phyloP scores from a whole-genome alignment of 2,329 filamentous ascomycete species.

The Scedosporium minutisporum region DNA sequence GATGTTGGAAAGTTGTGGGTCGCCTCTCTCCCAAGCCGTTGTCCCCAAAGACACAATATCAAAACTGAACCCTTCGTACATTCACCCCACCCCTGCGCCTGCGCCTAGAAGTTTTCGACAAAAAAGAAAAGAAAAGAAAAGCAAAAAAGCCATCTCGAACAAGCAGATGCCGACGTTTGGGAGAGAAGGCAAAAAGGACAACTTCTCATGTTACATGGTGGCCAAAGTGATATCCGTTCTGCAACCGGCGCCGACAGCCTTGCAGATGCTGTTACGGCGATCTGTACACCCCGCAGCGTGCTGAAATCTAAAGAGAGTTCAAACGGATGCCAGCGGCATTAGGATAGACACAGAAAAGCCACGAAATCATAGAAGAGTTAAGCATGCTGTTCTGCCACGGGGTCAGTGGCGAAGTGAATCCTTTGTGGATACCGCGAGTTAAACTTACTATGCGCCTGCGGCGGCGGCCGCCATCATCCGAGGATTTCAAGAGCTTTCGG shows the following conservation, averaged over 20 bases:
- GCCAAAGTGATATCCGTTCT: background rate
- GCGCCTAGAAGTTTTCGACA: background rate
- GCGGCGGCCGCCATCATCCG: too few species aligned
- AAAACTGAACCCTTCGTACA: background rate
- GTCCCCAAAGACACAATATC: background rate
- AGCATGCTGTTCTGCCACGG: too few species aligned
- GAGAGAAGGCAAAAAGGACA: background rate
- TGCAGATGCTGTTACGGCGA: background rate
- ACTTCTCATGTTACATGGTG: background rate
- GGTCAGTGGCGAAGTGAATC: too few species aligned
- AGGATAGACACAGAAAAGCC: background rate
- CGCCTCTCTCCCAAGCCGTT: background rate
- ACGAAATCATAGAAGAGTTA: too few species aligned
- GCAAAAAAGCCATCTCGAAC: too few species aligned
- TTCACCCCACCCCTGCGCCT: background rate
- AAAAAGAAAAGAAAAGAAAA: background rate
- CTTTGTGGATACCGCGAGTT: too few species aligned
- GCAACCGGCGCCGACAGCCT: background rate
- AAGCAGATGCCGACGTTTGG: too few species aligned
- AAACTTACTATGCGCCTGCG: too few species aligned
- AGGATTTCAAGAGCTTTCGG: too few species aligned
- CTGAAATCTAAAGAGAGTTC: background rate
- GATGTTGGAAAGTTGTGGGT: background rate
- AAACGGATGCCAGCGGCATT: background rate
- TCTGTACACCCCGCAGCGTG: background rate